phyloP scores from a whole-genome alignment of 2,329 filamentous ascomycete species.

The Bipolaris bicolor region DNA sequence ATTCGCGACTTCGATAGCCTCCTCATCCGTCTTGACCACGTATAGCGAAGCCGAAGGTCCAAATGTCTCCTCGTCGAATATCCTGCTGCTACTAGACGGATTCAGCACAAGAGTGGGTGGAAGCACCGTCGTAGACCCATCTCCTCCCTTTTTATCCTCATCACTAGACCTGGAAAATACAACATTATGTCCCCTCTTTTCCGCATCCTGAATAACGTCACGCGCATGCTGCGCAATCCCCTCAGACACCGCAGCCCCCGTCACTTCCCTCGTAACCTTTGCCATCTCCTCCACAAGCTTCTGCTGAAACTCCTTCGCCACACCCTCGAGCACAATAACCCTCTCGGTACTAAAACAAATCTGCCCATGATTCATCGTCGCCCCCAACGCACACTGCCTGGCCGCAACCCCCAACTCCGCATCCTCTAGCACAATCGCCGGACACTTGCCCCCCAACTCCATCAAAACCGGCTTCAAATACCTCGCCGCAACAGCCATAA shows the following conservation, averaged over 20 bases:
- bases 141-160: conserved; percentile 36
- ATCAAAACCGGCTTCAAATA: conserved; percentile 78
- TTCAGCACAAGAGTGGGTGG: conserved; percentile 62
- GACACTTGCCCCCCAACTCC: conserved; percentile 82
- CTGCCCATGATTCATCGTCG: conserved; percentile 61
- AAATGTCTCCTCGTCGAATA: conserved; percentile 76
- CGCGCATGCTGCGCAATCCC: conserved; percentile 39
- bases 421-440: conserved; percentile 77
- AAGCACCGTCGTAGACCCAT: conserved; percentile 42
- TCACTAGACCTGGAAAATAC: conserved; percentile 35
- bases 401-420: conserved; percentile 59
- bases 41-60: conserved; percentile 74
- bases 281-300: conserved; percentile 52
- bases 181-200: conserved; percentile 61
- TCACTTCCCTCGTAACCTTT: conserved; percentile 43
- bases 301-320: conserved; percentile 59
- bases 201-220: conserved; percentile 50
- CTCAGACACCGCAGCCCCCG: conserved; percentile 45
- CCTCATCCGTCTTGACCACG: conserved; percentile 68
- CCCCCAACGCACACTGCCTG: conserved; percentile 28
- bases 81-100: conserved; percentile 54
- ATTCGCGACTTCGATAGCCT: conserved; percentile 77
- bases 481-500: conserved; percentile 70
- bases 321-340: conserved; percentile 64
- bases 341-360: conserved; percentile 86